Percentiles rank a stretch among this genome's conserved stretches.
Conservation (phyloP, 2,329 filamentous ascomycete genomes). For the Trichophyton benhamiae region DNA sequence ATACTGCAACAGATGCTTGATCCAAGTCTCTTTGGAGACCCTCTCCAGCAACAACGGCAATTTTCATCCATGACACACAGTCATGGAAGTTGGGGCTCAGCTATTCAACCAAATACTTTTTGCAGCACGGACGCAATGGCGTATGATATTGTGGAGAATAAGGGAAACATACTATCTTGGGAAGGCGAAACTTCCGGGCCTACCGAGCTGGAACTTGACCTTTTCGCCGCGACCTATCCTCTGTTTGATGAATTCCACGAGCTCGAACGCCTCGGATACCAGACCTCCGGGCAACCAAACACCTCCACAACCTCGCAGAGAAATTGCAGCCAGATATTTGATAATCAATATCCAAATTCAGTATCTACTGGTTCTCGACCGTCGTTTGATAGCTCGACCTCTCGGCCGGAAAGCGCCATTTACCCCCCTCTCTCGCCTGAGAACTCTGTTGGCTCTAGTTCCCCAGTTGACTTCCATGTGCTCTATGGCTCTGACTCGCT, state of each 20-base stretch:
- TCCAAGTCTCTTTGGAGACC: not conserved
- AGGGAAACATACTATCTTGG: not conserved
- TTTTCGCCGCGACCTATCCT: not conserved
- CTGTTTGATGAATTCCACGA: not conserved
- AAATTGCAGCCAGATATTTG: not conserved
- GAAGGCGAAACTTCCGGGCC: not conserved
- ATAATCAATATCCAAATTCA: not conserved
- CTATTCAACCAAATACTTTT: not conserved
- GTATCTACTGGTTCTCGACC: not conserved
- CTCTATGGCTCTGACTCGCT: not conserved
- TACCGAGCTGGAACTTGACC: not conserved
- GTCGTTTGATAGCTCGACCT: not conserved
- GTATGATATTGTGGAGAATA: not conserved
- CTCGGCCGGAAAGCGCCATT: conserved; percentile 8
- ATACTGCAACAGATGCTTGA: not conserved
- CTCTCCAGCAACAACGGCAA: not conserved
- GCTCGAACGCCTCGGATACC: not conserved
- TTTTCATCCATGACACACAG: not conserved
- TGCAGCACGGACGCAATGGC: not conserved
- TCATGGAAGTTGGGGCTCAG: not conserved
- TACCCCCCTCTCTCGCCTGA: conserved; percentile 10
- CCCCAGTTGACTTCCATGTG: conserved; percentile 7
- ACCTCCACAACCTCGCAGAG: not conserved
- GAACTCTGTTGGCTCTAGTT: conserved; percentile 11
- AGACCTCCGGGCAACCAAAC: not conserved